phyloP scores from a whole-genome alignment of 345 rosid genomes.

The Ceriops tagal region DNA sequence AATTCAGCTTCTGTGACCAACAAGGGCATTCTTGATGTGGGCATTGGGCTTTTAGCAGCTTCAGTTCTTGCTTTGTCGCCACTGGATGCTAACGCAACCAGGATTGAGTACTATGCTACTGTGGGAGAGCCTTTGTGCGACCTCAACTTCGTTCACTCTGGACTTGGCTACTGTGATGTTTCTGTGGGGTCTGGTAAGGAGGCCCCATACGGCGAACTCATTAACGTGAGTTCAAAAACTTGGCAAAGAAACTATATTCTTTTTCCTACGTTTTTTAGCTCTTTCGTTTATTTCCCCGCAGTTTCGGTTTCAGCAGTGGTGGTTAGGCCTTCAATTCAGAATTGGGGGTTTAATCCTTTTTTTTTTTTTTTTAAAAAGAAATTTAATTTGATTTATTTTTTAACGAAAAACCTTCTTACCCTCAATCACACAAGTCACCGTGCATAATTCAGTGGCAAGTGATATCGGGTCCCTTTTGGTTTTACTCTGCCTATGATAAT shows the following conservation, averaged over 20 bases:
- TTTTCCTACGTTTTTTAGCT: neutral
- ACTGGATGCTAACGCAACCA: slow-evolving; percentile 72
- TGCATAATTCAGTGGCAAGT: too few species aligned
- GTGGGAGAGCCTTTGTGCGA: slow-evolving; percentile 78
- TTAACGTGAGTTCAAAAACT: slow-evolving; percentile 48
- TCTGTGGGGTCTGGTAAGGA: slow-evolving; percentile 54
- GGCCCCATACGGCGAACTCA: slow-evolving; percentile 75
- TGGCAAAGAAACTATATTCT: neutral
- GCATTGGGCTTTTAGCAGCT: slow-evolving; percentile 70
- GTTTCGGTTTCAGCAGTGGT: too few species aligned
- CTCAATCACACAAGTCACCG: too few species aligned
- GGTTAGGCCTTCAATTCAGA: too few species aligned
- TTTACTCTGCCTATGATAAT: too few species aligned
- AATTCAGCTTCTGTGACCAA: slow-evolving; percentile 23
- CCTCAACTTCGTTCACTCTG: slow-evolving; percentile 59
- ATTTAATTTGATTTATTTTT: too few species aligned
- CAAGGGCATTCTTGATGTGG: slow-evolving; percentile 38
- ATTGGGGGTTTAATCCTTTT: too few species aligned
- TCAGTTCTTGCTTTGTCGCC: slow-evolving; percentile 60
- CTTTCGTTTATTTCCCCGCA: neutral
- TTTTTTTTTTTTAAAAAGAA: too few species aligned
- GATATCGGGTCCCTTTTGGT: too few species aligned
- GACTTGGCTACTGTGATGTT: slow-evolving; percentile 86
- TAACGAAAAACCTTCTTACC: too few species aligned
- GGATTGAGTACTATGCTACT: slow-evolving; percentile 85